A percentile compares a stretch with the other conserved stretches of the same genome.
phyloP scores from a whole-genome alignment of 768 basidiomycete genomes.

The Termitomyces sp. region DNA sequence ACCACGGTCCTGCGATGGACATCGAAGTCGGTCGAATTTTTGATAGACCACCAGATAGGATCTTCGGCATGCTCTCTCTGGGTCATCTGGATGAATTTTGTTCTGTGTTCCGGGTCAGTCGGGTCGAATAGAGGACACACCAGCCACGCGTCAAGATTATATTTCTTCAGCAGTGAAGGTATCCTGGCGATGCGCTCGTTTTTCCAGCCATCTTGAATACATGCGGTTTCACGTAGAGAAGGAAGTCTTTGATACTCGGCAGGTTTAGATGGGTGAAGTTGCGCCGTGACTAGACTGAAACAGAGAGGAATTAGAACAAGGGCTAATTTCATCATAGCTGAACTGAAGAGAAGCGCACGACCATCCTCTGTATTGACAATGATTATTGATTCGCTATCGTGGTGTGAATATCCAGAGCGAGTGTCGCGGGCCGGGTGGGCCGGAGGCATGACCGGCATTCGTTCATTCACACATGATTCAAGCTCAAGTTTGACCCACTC shows the following conservation, averaged over 20 bases:
- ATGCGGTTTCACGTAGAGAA: constrained; percentile 32
- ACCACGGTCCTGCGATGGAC: constrained; percentile 43
- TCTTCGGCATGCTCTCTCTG: constrained; percentile 52
- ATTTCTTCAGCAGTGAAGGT: constrained; percentile 34
- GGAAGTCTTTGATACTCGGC: constrained; percentile 31
- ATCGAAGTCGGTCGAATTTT: constrained; percentile 42
- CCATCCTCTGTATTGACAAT: background rate
- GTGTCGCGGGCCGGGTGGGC: background rate
- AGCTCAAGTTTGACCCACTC: background rate
- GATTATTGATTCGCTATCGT: no score
- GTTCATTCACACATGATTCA: background rate
- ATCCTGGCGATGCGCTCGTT: constrained; percentile 34
- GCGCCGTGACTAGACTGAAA: constrained; percentile 4
- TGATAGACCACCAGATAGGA: constrained; percentile 46
- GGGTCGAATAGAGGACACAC: background rate
- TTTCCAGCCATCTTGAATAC: constrained; percentile 35
- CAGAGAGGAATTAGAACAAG: background rate
- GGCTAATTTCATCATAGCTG: background rate
- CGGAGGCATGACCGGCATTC: background rate
- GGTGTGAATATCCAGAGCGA: background rate
- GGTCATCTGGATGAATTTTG: constrained; percentile 25
- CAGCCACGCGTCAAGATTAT: constrained; percentile 38
- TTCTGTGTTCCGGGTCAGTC: constrained; percentile 6
- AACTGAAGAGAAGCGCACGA: background rate
- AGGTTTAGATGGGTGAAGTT: constrained; percentile 22